These are phyloP conservation scores for Zanthoxylum bungeanum DNA, from an alignment of 345 rosid genomes.

Conservation along the genomic window DNA sequence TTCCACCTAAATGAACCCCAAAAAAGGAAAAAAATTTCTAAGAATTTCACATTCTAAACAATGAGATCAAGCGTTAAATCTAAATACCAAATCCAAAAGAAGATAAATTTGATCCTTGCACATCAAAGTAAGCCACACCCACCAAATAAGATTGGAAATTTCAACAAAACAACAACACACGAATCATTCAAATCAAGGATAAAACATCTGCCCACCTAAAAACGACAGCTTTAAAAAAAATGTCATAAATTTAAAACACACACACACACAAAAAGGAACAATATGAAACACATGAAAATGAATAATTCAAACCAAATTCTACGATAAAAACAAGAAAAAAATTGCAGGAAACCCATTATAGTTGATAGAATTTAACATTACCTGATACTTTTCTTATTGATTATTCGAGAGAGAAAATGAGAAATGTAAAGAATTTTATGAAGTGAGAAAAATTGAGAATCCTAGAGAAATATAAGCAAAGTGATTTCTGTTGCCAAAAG, in stretches of 20 bases:
- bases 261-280: conserved; percentile 6
- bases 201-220: conserved; percentile 13
- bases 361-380: not conserved
- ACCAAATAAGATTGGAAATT: conserved; percentile 8
- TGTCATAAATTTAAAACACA: not conserved
- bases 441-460: not conserved
- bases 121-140: conserved; percentile 15
- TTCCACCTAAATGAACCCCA: not conserved
- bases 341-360: not conserved
- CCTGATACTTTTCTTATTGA: conserved; percentile 15
- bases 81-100: conserved; percentile 22
- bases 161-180: not conserved
- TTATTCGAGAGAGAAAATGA: conserved; percentile 15
- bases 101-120: conserved; percentile 8
- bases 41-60: not conserved
- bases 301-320: not conserved
- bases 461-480: not conserved
- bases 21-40: not conserved
- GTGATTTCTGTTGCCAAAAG: conserved; percentile 7
- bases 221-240: not conserved
- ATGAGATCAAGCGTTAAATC: conserved; percentile 17
- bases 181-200: conserved; percentile 2
- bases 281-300: not conserved
- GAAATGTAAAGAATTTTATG: not conserved
- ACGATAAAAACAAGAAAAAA: not conserved